Conservation (phyloP, 2,329 filamentous ascomycete genomes). For the Chaetomiaceae sp. region DNA sequence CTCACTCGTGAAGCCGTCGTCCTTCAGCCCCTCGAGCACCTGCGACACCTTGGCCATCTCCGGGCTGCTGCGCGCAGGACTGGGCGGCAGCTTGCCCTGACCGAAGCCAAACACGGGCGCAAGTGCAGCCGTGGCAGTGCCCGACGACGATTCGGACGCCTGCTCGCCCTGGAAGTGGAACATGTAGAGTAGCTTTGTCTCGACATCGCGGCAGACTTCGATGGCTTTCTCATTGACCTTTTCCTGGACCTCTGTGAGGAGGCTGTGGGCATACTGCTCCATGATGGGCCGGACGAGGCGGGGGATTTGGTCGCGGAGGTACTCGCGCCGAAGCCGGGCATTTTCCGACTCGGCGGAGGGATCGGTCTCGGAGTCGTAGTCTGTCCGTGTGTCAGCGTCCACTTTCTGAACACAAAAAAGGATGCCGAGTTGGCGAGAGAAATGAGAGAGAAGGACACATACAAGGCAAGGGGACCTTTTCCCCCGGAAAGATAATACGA, state of each 20-base stretch:
- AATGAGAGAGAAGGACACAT: conserved; percentile 2
- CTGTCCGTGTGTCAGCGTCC: conserved; percentile 22
- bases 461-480: conserved; percentile 24
- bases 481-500: conserved; percentile 23
- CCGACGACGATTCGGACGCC: neutral
- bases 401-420: no score
- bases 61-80: neutral
- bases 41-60: neutral
- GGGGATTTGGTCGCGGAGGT: conserved; percentile 34
- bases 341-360: conserved; percentile 20
- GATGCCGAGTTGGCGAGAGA: neutral
- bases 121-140: neutral
- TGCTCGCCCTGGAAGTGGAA: conserved; percentile 21
- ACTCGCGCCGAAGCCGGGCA: conserved; percentile 20
- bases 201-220: conserved; percentile 25
- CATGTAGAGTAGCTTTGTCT: conserved; percentile 24
- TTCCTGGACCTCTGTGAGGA: conserved; percentile 28
- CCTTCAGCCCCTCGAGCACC: neutral
- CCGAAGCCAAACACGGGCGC: neutral
- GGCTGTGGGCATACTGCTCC: conserved; percentile 26
- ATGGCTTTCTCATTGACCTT: conserved; percentile 25
- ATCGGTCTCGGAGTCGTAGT: conserved; percentile 29
- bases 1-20: neutral
- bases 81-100: neutral
- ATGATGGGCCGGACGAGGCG: conserved; percentile 33